Evolutionary conservation across 306 rosid genomes (phyloP).

Genomic region (Alnus glutinosa): DNA sequence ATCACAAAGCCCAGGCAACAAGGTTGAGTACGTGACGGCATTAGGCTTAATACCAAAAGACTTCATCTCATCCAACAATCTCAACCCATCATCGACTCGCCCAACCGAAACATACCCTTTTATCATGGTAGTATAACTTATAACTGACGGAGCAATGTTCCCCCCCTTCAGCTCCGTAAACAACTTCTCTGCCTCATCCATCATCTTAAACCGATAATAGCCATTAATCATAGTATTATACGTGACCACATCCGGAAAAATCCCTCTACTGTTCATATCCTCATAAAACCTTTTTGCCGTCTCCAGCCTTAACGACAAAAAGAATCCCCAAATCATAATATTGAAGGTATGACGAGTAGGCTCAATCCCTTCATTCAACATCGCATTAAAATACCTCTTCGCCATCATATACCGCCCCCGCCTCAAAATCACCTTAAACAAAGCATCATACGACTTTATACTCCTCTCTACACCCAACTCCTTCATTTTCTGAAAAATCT

Average conservation of each 20-base stretch:
- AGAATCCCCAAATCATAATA: constrained; percentile 86
- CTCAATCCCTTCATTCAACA: constrained; percentile 75
- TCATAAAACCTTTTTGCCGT: constrained; percentile 80
- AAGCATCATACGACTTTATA: constrained; percentile 63
- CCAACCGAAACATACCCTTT: constrained; percentile 74
- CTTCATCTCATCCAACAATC: constrained; percentile 75
- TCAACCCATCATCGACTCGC: constrained; percentile 52
- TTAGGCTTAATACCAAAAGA: constrained; percentile 68
- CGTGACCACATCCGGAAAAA: constrained; percentile 69
- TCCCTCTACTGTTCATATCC: constrained; percentile 66
- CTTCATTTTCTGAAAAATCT: constrained; percentile 69
- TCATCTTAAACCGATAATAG: constrained; percentile 65
- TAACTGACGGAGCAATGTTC: constrained; percentile 66
- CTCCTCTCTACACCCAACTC: constrained; percentile 65
- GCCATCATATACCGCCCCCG: constrained; percentile 91
- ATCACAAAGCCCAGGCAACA: constrained; percentile 82
- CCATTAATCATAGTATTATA: constrained; percentile 88
- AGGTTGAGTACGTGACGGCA: constrained; percentile 65
- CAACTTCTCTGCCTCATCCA: constrained; percentile 75
- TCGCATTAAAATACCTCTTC: constrained; percentile 74
- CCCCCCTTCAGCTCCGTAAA: constrained; percentile 82
- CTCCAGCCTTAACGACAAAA: constrained; percentile 69
- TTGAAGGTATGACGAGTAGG: constrained; percentile 83
- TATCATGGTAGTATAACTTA: constrained; percentile 78
- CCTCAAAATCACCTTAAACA: constrained; percentile 72